Base-by-base conservation (phyloP, 139 green algal species). In the Chlorella sp. region DNA sequence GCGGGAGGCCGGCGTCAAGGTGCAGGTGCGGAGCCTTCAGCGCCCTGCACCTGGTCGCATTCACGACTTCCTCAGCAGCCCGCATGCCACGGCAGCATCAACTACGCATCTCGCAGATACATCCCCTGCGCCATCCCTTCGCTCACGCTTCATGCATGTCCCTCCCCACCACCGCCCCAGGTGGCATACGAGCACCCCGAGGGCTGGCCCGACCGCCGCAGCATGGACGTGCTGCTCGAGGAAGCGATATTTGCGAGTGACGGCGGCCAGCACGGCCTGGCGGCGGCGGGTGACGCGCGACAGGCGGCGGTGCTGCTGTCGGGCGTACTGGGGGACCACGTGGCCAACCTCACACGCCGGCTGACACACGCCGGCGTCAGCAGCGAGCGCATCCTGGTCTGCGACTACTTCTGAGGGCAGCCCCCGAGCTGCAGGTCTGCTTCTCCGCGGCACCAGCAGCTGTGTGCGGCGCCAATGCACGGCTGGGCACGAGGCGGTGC, bases 1-100 rank as follows among this genome's bases (percentile, higher is more conserved):
- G 91, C 80, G 89, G 14, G 87, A 93, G n/a, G 86, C 87, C 21
- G 91, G 91, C 79, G 88, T 95, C 77, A 84, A 83, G 15, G 36
- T 43, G 11, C 33, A 42, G 29, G 33, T 11, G 27, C 53, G 14
- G 53, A n/a, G n/a, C n/a, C n/a, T n/a, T n/a, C n/a, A n/a, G n/a
- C n/a, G n/a, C n/a, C n/a, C n/a, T n/a, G n/a, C n/a, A n/a, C n/a
- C n/a, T n/a, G n/a, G n/a, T n/a, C n/a, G n/a, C n/a, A n/a, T n/a
- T n/a, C n/a, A n/a, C 29, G n/a, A 41, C 29, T 29, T 21, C 4
- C 56, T 63, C 19, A 25, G 17, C 25, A 36, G 9, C 53, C 27
- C 6, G 27, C 27, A 27, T n/a, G 12, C 55, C 5, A 14, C n/a
- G n/a, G n/a, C n/a, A n/a, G n/a, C n/a, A n/a, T n/a, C 15, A 50